Percentiles rank a stretch among this genome's conserved stretches.
Evolutionary conservation across 306 rosid species (phyloP).

Genomic region (Morella rubra): DNA sequence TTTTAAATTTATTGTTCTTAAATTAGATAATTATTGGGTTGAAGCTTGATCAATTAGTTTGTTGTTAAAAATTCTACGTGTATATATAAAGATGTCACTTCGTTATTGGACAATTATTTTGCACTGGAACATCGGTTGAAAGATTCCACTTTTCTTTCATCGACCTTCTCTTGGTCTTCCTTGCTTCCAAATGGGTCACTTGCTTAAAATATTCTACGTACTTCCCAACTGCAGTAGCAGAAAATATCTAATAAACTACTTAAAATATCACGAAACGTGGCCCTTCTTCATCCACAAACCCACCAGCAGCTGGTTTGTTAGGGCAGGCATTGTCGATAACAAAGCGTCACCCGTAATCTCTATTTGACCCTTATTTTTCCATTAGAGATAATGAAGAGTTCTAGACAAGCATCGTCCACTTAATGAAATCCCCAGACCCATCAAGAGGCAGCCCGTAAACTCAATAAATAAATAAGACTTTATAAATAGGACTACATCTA

Average conservation of each 20-base stretch:
- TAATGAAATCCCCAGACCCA: conserved; percentile 32
- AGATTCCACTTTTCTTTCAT: conserved; percentile 26
- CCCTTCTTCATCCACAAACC: conserved; percentile 14
- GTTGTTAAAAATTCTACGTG: conserved; percentile 32
- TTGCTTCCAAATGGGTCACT: conserved; percentile 35
- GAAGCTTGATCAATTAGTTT: conserved; percentile 26
- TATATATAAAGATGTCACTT: conserved; percentile 30
- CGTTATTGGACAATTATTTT: conserved; percentile 29
- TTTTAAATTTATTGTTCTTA: not conserved
- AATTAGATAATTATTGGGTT: conserved; percentile 8
- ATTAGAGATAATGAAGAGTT: conserved; percentile 27
- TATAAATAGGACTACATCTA: too few relatives aligned
- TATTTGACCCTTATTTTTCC: conserved; percentile 27
- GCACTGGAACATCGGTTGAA: conserved; percentile 31
- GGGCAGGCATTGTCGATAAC: conserved; percentile 25
- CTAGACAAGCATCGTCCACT: conserved; percentile 23
- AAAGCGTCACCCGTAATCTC: conserved; percentile 16
- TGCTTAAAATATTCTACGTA: conserved; percentile 18
- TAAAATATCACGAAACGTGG: not conserved
- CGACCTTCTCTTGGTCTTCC: conserved; percentile 23
- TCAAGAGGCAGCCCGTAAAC: conserved; percentile 29
- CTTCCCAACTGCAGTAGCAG: conserved; percentile 11
- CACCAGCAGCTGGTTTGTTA: conserved; percentile 34
- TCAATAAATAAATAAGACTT: conserved; percentile 11
- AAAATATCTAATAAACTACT: not conserved